These are phyloP conservation scores for Kluyveromyces marxianus DNA, from an alignment of 1,139 yeast species.

Conservation along the genomic window DNA sequence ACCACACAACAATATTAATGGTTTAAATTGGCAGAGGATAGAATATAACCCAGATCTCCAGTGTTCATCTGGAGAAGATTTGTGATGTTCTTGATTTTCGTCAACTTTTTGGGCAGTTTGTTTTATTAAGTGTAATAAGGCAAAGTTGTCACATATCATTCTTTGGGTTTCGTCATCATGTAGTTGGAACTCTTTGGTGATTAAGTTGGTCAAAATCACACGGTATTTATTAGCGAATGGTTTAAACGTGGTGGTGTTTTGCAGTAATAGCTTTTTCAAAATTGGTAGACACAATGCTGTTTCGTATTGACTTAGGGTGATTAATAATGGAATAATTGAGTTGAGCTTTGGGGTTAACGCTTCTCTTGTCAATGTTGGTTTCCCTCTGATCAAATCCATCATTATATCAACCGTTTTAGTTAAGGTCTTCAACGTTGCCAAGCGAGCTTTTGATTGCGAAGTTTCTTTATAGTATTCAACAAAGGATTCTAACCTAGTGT, in stretches of 20 bases:
- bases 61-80: slow-evolving; percentile 33
- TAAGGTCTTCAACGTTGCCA: slow-evolving; percentile 39
- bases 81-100: slow-evolving; percentile 30
- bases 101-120: slow-evolving; percentile 38
- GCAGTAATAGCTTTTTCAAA: slow-evolving; percentile 41
- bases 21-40: slow-evolving; percentile 42
- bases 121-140: slow-evolving; percentile 55
- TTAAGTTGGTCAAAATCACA: slow-evolving; percentile 35
- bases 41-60: slow-evolving; percentile 42
- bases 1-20: slow-evolving; percentile 46
- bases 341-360: slow-evolving; percentile 74
- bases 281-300: slow-evolving; percentile 41
- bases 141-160: slow-evolving; percentile 45
- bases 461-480: slow-evolving; percentile 22
- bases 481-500: slow-evolving; percentile 41
- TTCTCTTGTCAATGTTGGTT: slow-evolving; percentile 80
- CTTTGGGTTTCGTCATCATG: slow-evolving; percentile 37
- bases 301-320: slow-evolving; percentile 33
- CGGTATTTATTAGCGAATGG: slow-evolving; percentile 65
- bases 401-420: slow-evolving; percentile 43
- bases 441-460: slow-evolving; percentile 25
- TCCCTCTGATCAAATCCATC: slow-evolving; percentile 58
- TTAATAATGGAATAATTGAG: slow-evolving; percentile 47
- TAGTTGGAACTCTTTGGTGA: slow-evolving; percentile 32
- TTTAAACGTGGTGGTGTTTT: slow-evolving; percentile 74